Evolutionary conservation across 2,329 filamentous ascomycete species (phyloP), one percentile per base, ranked within the genome.

Genomic region (Penicillium concentricum): DNA sequence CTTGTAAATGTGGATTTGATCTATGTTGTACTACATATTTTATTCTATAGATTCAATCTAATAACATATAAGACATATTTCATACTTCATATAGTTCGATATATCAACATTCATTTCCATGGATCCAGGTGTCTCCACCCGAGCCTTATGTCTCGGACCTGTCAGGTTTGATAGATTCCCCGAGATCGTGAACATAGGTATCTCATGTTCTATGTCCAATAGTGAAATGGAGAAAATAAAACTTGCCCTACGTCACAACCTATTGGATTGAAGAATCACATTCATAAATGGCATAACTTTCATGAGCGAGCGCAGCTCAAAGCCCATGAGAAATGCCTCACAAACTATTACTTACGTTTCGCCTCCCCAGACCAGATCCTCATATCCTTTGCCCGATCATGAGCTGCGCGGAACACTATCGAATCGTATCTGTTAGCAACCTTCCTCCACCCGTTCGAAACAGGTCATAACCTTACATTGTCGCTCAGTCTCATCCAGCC

Each of bases 401-500:
- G 90, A 0, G 87, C 86, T 57, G 84, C 84, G 44, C 88, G 82
- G 69, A 93, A 93, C 61, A 93, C 78, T 81, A 66, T 18, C 22
- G 13, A 41, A 20, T 32, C 28, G 10, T 12, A 15, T 30, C 9
- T 20, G 51, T 72, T 57, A 72, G 58, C 61, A 18, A 59, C 35
- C 28, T 54, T 35, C 32, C 46, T 45, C 18, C 42, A 48, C 8
- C 34, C 6, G 22, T 30, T 15, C 26, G 15, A 16, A 35, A 48
- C 20, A 37, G 9, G 16, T 32, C 20, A 54, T 16, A 52, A 62
- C 66, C 70, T 69, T 69, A 86, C 84, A 68, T 58, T 82, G 83
- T 65, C 92, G 83, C 78, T 99, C 94, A 74, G 87, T 92, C 78
- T 97, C 92, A 69, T 97, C 94, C 54, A 99, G 74, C 0, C 92